Conservation (phyloP, 1,284 basidiomycete genomes). For the Fomitiporia mediterranea region DNA sequence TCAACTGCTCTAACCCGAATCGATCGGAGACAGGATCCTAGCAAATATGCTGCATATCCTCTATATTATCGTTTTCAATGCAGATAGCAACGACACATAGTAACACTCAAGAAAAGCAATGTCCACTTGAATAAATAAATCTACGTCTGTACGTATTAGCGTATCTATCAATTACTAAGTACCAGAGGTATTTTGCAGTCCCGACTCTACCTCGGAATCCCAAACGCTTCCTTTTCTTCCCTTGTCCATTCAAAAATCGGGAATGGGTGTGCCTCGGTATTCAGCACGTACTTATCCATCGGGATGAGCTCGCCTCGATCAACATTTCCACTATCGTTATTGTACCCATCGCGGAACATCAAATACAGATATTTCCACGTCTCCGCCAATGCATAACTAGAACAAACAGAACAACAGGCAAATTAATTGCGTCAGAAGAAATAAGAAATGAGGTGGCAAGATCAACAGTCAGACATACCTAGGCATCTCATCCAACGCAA, state of each 20-base stretch:
- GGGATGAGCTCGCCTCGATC: constrained; percentile 28
- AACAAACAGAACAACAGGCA: neutral
- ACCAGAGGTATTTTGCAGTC: too few species aligned
- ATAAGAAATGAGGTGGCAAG: neutral
- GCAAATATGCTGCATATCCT: too few species aligned
- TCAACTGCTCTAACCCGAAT: too few species aligned
- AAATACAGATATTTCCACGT: constrained; percentile 40
- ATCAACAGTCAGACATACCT: constrained; percentile 41
- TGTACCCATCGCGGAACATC: constrained; percentile 21
- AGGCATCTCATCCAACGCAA: constrained; percentile 57
- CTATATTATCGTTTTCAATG: too few species aligned
- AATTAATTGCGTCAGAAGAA: too few species aligned
- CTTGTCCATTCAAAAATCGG: constrained; percentile 30
- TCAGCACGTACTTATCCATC: constrained; percentile 27
- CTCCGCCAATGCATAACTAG: constrained; percentile 69
- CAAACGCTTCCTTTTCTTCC: constrained; percentile 10
- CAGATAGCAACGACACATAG: too few species aligned
- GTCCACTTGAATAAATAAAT: too few species aligned
- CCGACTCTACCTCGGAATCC: constrained; percentile 8
- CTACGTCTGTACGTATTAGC: too few species aligned
- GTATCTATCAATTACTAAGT: too few species aligned
- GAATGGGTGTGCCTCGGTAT: constrained; percentile 31
- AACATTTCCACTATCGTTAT: too few species aligned
- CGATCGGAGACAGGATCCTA: too few species aligned
- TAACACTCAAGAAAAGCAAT: too few species aligned